Conservation (phyloP, 768 basidiomycete species). For the Amyloporia xantha region DNA sequence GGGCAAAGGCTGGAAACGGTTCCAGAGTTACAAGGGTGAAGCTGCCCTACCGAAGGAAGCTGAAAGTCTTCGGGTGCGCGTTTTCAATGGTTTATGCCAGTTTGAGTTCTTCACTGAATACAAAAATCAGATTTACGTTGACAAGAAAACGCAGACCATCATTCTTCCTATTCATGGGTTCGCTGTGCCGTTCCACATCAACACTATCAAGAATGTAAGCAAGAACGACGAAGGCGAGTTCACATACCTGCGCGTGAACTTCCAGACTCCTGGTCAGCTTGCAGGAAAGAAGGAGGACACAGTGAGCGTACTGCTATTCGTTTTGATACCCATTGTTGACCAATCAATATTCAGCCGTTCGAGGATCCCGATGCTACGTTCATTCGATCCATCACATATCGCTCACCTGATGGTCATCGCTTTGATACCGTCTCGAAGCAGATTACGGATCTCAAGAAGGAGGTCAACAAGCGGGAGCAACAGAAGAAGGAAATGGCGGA, state of each 20-base stretch:
- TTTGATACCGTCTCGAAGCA: constrained; percentile 86
- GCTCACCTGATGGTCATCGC: constrained; percentile 82
- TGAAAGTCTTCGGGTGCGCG: constrained; percentile 71
- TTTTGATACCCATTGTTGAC: constrained; percentile 1
- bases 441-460: constrained; percentile 94
- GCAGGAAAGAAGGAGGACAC: constrained; percentile 99
- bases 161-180: constrained; percentile 92
- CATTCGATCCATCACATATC: constrained; percentile 91
- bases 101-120: constrained; percentile 3
- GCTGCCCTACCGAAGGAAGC: constrained; percentile 81
- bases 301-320: constrained; percentile 72
- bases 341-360: constrained; percentile 60
- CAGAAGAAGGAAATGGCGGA: constrained; percentile 99
- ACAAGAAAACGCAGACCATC: constrained; percentile 85
- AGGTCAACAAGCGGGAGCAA: constrained; percentile 93
- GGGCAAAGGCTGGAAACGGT: constrained; percentile 91
- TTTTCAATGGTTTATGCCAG: background rate
- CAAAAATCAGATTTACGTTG: constrained; percentile 70
- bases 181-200: constrained; percentile 96
- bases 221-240: constrained; percentile 96
- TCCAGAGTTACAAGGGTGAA: constrained; percentile 96
- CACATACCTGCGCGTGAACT: constrained; percentile 93
- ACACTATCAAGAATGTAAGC: constrained; percentile 95
- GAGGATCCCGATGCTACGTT: constrained; percentile 97
- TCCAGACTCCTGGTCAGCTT: constrained; percentile 96